These are phyloP conservation scores for Sporisorium graminicola DNA, from an alignment of 1,284 basidiomycete genomes.

Conservation along the genomic window DNA sequence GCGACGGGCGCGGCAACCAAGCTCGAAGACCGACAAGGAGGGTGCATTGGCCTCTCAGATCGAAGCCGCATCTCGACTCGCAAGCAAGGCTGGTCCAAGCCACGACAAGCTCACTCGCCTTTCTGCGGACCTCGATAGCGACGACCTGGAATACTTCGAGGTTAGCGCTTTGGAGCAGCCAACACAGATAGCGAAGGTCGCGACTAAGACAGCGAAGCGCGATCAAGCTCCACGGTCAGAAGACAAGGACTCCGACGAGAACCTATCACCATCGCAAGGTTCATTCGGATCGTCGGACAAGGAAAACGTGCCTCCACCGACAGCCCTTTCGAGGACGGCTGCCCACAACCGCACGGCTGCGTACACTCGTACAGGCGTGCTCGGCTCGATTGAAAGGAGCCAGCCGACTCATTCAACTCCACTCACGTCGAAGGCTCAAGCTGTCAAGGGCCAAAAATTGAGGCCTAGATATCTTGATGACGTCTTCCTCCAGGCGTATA, in stretches of 20 bases:
- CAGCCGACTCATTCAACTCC: slow-evolving; percentile 38
- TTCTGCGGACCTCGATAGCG: slow-evolving; percentile 28
- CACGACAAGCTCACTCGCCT: slow-evolving; percentile 20
- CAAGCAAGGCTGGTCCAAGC: background rate
- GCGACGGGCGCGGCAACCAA: background rate
- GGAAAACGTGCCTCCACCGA: slow-evolving; percentile 37
- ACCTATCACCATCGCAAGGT: slow-evolving; percentile 12
- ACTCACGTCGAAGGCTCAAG: slow-evolving; percentile 6
- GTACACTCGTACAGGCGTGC: slow-evolving; percentile 13
- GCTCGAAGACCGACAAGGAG: background rate
- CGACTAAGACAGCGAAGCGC: background rate
- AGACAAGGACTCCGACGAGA: background rate
- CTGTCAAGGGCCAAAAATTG: background rate
- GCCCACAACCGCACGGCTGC: slow-evolving; percentile 1
- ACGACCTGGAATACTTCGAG: slow-evolving; percentile 43
- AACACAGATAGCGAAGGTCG: background rate
- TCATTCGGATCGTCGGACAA: slow-evolving; percentile 43
- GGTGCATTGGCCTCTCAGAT: slow-evolving; percentile 16
- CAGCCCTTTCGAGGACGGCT: background rate
- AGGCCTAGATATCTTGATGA: slow-evolving; percentile 15
- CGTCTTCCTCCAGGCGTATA: slow-evolving; percentile 14
- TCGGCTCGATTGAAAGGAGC: slow-evolving; percentile 5
- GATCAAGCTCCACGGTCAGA: background rate
- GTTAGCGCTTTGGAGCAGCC: background rate
- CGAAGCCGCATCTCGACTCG: slow-evolving; percentile 10